These are phyloP conservation scores for Penicillium brevicompactum DNA, from an alignment of 2,329 filamentous ascomycete genomes.

Conservation along the genomic window DNA sequence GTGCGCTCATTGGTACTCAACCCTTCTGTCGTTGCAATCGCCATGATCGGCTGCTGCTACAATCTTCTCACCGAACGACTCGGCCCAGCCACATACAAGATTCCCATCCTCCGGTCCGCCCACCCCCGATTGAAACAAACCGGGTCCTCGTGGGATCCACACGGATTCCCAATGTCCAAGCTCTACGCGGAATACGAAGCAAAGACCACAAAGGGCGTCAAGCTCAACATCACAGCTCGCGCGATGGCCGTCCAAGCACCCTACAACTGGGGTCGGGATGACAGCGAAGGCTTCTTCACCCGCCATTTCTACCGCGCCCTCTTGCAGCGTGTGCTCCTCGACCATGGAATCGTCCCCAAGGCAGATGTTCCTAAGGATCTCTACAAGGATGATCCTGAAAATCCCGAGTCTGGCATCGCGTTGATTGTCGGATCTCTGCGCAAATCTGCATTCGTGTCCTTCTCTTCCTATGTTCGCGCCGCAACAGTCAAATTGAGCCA, in stretches of 20 bases:
- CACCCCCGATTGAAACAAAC: slow-evolving; percentile 70
- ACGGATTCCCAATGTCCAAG: slow-evolving; percentile 91
- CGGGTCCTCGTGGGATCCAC: slow-evolving; percentile 74
- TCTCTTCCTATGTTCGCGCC: slow-evolving; percentile 76
- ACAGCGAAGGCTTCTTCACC: slow-evolving; percentile 86
- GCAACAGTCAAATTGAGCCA: slow-evolving; percentile 73
- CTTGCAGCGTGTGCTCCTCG: slow-evolving; percentile 88
- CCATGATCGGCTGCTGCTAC: slow-evolving; percentile 97
- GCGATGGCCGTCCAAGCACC: slow-evolving; percentile 99
- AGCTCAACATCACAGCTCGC: slow-evolving; percentile 91
- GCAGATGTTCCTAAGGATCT: slow-evolving; percentile 39
- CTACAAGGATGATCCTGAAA: slow-evolving; percentile 23
- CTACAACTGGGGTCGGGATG: slow-evolving; percentile 80
- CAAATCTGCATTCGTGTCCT: slow-evolving; percentile 76
- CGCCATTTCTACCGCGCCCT: slow-evolving; percentile 91
- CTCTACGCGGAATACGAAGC: slow-evolving; percentile 62
- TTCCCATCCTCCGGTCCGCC: slow-evolving; percentile 73
- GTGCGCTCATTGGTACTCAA: slow-evolving; percentile 85
- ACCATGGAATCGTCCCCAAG: slow-evolving; percentile 73
- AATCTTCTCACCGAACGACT: slow-evolving; percentile 91
- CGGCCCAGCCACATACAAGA: slow-evolving; percentile 82
- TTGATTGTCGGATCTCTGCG: slow-evolving; percentile 84
- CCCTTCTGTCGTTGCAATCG: slow-evolving; percentile 81
- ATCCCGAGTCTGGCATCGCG: slow-evolving; percentile 57
- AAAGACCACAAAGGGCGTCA: slow-evolving; percentile 62